These are phyloP conservation scores for Rhododendron ferrugineum DNA, from an alignment of 148 eudicot species.

Conservation along the genomic window DNA sequence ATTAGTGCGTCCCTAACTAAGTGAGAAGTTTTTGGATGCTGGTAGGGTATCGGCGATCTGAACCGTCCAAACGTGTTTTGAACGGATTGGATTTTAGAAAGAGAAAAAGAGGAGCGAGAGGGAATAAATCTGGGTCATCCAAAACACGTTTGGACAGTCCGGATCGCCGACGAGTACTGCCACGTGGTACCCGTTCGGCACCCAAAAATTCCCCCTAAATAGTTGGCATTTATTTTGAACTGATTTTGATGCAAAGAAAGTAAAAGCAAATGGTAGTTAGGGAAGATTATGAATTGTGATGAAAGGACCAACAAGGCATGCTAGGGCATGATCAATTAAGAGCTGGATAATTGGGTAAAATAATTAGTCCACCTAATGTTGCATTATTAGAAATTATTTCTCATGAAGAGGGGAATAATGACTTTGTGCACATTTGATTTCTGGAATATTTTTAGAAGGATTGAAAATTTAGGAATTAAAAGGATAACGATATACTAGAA, in stretches of 20 bases:
- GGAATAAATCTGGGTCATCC: too few relatives aligned
- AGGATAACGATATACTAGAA: too few relatives aligned
- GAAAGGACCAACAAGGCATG: not conserved
- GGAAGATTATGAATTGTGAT: conserved; percentile 6
- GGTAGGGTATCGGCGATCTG: too few relatives aligned
- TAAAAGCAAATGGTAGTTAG: not conserved
- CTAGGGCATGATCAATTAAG: not conserved
- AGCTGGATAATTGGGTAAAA: not conserved
- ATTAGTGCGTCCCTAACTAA: not conserved
- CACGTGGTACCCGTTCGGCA: too few relatives aligned
- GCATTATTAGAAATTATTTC: not conserved
- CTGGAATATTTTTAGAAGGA: not conserved
- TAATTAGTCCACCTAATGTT: not conserved
- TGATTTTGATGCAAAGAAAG: conserved; percentile 11
- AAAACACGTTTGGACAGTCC: too few relatives aligned
- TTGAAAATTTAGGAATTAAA: too few relatives aligned
- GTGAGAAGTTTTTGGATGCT: too few relatives aligned
- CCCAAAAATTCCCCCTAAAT: not conserved
- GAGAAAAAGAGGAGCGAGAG: too few relatives aligned
- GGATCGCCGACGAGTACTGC: too few relatives aligned
- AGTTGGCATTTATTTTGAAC: not conserved
- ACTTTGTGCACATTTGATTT: not conserved
- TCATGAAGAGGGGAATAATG: not conserved
- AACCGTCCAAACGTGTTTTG: too few relatives aligned
- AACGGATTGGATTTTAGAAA: too few relatives aligned